Evolutionary conservation across 106 monocot species (phyloP), one percentile per base, ranked within the genome.

Genomic region (Amphibolis antarctica): DNA sequence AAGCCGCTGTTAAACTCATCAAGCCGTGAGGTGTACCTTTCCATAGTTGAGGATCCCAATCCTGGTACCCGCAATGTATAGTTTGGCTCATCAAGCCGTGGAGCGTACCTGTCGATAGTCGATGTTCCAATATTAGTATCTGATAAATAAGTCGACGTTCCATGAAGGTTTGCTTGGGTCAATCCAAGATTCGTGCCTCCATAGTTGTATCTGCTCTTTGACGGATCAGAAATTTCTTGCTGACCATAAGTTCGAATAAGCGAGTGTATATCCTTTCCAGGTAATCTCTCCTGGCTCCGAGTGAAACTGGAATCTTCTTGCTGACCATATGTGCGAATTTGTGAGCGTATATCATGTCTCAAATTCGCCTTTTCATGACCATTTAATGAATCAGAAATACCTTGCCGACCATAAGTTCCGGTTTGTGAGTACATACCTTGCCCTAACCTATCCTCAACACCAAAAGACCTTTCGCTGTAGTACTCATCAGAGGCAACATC

Each of bases 71-170:
- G 42, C 10, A 45, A 63, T 2, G n/a, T 22, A 45, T 3, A 22
- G 20, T 63, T 63, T 20, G 27, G 14, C 73, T 84, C 92, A 54
- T 84, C 77, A 1, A 85, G 72, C 13, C 64, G 66, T 12, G 87
- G 87, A 0, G 82, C 77, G 71, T 92, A 92, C 48, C 70, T 70
- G 27, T 84, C 68, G 44, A 62, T 73, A 22, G 72, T 62, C 12
- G 86, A 75, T 13, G 60, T 50, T 28, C 54, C 72, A 3, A 43
- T 44, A 14, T 21, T 51, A 12, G 66, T 15, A 63, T 57, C 60
- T 42, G 60, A 42, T 17, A 43, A 23, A 28, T 61, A 61, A 0
- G 58, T 14, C 29, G 75, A 66, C 3, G 68, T 18, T 26, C 55
- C 70, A 64, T 70, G 77, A 7, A 68, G 51, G 28, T 48, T 49